Evolutionary conservation across 331 rosid species (phyloP).

Genomic region (Erythrophleum ivorense): DNA sequence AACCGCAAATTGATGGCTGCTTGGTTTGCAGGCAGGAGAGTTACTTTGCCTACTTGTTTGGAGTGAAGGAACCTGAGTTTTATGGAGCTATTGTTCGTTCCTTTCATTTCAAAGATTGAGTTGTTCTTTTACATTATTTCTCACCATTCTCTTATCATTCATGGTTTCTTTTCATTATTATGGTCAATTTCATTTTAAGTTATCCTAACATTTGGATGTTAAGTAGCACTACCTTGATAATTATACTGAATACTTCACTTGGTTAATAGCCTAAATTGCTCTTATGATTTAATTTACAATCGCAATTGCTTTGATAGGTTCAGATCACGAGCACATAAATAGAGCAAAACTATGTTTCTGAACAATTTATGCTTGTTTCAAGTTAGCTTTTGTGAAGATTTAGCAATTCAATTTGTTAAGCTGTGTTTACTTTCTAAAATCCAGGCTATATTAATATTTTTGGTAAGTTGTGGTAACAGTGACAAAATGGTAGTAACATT

Average conservation of each 20-base stretch:
- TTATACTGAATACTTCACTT: background rate
- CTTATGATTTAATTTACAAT: background rate
- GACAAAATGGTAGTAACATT: background rate
- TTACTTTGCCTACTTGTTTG: conserved; percentile 91
- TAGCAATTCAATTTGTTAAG: background rate
- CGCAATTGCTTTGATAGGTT: background rate
- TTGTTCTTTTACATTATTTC: background rate
- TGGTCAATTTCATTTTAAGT: background rate
- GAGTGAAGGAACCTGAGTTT: conserved; percentile 85
- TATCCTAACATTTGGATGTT: background rate
- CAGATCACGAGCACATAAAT: background rate
- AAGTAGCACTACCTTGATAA: background rate
- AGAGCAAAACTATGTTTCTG: background rate
- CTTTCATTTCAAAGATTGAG: background rate
- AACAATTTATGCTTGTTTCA: background rate
- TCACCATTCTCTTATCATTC: background rate
- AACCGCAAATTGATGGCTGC: conserved; percentile 12
- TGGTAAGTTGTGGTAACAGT: background rate
- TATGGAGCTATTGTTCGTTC: conserved; percentile 83
- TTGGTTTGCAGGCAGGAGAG: conserved; percentile 77
- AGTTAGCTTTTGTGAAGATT: background rate
- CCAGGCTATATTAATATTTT: background rate
- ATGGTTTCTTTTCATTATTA: background rate
- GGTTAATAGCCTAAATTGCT: background rate
- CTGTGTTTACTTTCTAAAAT: background rate